phyloP scores from a whole-genome alignment of 1,139 yeast species.

The Taphrina deformans region DNA sequence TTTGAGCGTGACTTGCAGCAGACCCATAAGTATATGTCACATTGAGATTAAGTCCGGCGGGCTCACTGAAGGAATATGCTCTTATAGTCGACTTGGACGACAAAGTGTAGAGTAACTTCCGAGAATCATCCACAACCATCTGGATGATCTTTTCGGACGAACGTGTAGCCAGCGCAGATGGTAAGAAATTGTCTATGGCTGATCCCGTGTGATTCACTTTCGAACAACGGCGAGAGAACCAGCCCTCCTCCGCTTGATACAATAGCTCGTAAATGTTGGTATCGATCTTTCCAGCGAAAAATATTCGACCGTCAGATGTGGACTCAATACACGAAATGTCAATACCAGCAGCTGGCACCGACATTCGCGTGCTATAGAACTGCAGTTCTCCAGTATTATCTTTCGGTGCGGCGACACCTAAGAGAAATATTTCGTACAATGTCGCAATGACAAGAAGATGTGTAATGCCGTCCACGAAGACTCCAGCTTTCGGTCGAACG shows the following conservation, averaged over 20 bases:
- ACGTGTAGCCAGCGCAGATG: slow-evolving; percentile 34
- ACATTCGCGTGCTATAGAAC: slow-evolving; percentile 78
- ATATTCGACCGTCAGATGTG: slow-evolving; percentile 74
- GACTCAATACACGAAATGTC: slow-evolving; percentile 64
- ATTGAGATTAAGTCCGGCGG: slow-evolving; percentile 41
- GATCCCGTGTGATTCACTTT: slow-evolving; percentile 60
- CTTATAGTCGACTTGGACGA: slow-evolving; percentile 81
- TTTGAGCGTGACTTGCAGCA: slow-evolving; percentile 45
- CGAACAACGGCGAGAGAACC: slow-evolving; percentile 81
- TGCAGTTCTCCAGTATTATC: slow-evolving; percentile 54
- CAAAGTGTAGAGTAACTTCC: slow-evolving; percentile 75
- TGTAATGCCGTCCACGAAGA: slow-evolving; percentile 75
- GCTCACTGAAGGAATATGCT: slow-evolving; percentile 58
- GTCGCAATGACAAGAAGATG: slow-evolving; percentile 77
- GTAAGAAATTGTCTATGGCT: slow-evolving; percentile 36
- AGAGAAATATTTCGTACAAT: slow-evolving; percentile 70
- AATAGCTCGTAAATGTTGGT: slow-evolving; percentile 81
- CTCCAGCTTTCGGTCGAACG: slow-evolving; percentile 74
- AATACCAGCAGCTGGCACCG: slow-evolving; percentile 74
- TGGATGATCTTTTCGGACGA: slow-evolving; percentile 62
- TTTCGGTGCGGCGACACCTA: slow-evolving; percentile 64
- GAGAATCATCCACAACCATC: slow-evolving; percentile 70
- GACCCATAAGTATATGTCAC: slow-evolving; percentile 45
- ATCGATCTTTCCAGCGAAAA: slow-evolving; percentile 82
- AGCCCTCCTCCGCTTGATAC: slow-evolving; percentile 81